These are phyloP conservation scores for Ophiostoma australiae DNA, from an alignment of 2,329 filamentous ascomycete genomes.

Conservation along the genomic window DNA sequence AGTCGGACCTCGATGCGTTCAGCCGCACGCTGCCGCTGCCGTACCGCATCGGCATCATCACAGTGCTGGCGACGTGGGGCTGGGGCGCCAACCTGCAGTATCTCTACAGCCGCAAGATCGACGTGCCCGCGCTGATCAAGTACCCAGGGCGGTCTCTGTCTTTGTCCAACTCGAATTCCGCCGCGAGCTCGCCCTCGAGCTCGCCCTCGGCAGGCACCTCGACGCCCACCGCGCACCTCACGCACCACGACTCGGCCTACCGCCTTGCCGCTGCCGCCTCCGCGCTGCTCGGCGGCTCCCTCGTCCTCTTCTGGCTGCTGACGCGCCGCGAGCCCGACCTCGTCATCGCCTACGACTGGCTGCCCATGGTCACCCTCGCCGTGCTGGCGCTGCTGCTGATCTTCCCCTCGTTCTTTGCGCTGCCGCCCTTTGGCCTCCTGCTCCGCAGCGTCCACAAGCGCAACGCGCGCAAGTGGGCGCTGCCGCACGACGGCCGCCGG, in stretches of 20 bases:
- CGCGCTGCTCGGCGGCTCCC: constrained; percentile 62
- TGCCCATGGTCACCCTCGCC: constrained; percentile 79
- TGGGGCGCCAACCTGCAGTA: constrained; percentile 92
- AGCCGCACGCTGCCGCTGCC: constrained; percentile 82
- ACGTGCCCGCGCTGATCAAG: constrained; percentile 78
- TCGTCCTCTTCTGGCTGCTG: constrained; percentile 77
- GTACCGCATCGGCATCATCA: constrained; percentile 79
- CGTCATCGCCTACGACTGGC: constrained; percentile 73
- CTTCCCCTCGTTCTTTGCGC: constrained; percentile 57
- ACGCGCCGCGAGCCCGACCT: constrained; percentile 65
- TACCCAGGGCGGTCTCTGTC: constrained; percentile 63
- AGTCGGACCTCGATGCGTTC: constrained; percentile 73
- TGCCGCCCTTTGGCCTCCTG: constrained; percentile 35
- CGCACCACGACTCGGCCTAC: constrained; percentile 80
- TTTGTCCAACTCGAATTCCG: constrained; percentile 36
- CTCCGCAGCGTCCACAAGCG: background rate
- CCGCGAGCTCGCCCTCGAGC: background rate
- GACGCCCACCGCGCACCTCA: constrained; percentile 51
- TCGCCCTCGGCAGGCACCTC: background rate
- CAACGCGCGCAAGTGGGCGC: constrained; percentile 7
- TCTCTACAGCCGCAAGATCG: constrained; percentile 73
- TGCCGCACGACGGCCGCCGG: constrained; percentile 65
- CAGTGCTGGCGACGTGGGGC: constrained; percentile 85
- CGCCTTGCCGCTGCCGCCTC: constrained; percentile 75
- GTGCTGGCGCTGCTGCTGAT: constrained; percentile 67